phyloP scores from a whole-genome alignment of 768 basidiomycete genomes.

The Rhodotorula toruloides region DNA sequence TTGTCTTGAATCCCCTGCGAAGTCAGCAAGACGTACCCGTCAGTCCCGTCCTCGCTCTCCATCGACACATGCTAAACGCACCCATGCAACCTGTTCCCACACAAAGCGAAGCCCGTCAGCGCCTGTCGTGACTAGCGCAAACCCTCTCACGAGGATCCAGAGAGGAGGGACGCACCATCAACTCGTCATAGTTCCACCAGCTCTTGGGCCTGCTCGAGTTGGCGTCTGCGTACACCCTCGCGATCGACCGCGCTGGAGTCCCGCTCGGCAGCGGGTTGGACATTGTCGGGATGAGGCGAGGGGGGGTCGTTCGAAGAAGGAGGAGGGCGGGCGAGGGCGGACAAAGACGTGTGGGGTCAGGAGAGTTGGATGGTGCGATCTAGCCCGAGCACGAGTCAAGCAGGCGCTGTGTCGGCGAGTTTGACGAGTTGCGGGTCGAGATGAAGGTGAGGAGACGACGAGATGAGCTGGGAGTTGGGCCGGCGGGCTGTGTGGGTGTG shows the following conservation, averaged over 20 bases:
- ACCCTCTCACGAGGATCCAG: too few species aligned
- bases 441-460: too few species aligned
- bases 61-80: not conserved
- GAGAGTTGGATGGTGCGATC: too few species aligned
- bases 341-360: too few species aligned
- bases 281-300: too few species aligned
- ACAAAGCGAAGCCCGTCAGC: not conserved
- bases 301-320: too few species aligned
- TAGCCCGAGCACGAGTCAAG: too few species aligned
- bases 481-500: too few species aligned
- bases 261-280: not conserved
- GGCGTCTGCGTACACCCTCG: slow-evolving; percentile 46
- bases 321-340: too few species aligned
- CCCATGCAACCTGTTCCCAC: not conserved
- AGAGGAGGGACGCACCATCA: slow-evolving; percentile 58
- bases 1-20: slow-evolving; percentile 27
- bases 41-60: not conserved
- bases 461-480: too few species aligned
- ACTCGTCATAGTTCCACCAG: slow-evolving; percentile 57
- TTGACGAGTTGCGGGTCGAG: too few species aligned
- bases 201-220: slow-evolving; percentile 40
- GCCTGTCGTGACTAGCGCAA: not conserved
- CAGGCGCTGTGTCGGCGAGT: too few species aligned
- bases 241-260: slow-evolving; percentile 8
- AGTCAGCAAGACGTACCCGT: not conserved